Conservation (phyloP, 352 stramenopile genomes). For the Blastocystis sp. region DNA sequence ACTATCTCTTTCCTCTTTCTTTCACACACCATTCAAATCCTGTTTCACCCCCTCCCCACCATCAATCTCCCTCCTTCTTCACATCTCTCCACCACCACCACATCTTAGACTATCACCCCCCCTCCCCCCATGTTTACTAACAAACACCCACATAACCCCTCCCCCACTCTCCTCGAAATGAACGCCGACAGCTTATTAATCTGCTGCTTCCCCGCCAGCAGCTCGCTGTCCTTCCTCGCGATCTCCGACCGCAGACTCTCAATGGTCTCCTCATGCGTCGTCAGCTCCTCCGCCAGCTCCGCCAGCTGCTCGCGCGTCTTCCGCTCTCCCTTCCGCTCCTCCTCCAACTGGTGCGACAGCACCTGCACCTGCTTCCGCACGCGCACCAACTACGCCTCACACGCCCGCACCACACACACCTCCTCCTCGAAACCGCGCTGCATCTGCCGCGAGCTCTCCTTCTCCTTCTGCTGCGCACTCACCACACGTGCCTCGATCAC, state of each 20-base stretch:
- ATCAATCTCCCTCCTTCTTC: too few relatives aligned
- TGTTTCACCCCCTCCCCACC: too few relatives aligned
- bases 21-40: too few relatives aligned
- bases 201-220: conserved; percentile 44
- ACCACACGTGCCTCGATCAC: neutral
- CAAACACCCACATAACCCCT: too few relatives aligned
- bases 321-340: conserved; percentile 20
- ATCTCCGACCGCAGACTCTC: conserved; percentile 16
- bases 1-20: too few relatives aligned
- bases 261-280: neutral
- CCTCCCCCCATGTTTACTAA: too few relatives aligned
- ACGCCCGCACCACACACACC: neutral
- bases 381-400: conserved; percentile 18
- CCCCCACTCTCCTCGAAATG: too few relatives aligned
- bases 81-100: too few relatives aligned
- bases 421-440: conserved; percentile 43
- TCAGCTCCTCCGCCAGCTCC: neutral
- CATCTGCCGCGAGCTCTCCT: neutral
- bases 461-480: conserved; percentile 11
- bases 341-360: conserved; percentile 31
- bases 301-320: conserved; percentile 14
- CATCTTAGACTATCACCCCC: too few relatives aligned
- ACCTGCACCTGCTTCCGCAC: conserved; percentile 53
- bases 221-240: neutral
- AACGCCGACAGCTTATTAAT: conserved; percentile 40